Base-by-base conservation (phyloP, 2,329 filamentous ascomycete species). In the Tolypocladium album region DNA sequence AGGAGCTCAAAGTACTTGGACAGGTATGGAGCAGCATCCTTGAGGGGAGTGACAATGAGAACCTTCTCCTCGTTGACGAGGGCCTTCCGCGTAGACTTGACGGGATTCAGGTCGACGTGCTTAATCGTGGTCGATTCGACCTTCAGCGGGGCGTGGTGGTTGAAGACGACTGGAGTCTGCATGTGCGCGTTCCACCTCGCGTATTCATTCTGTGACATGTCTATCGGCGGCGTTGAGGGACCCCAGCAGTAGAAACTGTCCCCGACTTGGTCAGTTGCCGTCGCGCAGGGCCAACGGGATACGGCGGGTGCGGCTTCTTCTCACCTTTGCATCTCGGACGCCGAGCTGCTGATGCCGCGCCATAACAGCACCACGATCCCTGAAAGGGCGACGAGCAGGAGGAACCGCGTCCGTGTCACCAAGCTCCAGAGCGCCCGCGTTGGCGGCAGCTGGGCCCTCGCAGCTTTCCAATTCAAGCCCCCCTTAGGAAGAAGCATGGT, bases 191-290 rank as follows among this genome's bases (percentile, higher is more conserved):
- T 88, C 94, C 94, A 99, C 65, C 90, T 83, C 63, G 87, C 87
- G 74, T 93, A 88, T 72, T 99, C 94, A 72, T 97, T 97, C 60
- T 88, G 79, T 50, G 89, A 85, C 91, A 99, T 96, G 65, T 94
- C 86, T 86, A 96, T 95, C 58, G 94, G 94, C n/a, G 94, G 85
- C 79, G 95, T 97, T 31, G 88, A 85, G 17, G 94, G 93, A 15
- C 94, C 94, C 83, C 92, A 97, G 79, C 94, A 99, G 77, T 96
- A 96, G 76, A 96, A 97, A 76, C 93, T 97, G 70, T 47, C 7
- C 39, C 27, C 20, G 43, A 8, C 45, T 13, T 31, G 24, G 24
- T 50, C 45, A 50, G 45, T 50, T 3, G 15, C 24, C 24, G 7
- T 6, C 5, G 45, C 45, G 24, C 24, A 20, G 15, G 15, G 45